Conservation (phyloP, 2,329 filamentous ascomycete genomes). For the Apiospora arundinis region DNA sequence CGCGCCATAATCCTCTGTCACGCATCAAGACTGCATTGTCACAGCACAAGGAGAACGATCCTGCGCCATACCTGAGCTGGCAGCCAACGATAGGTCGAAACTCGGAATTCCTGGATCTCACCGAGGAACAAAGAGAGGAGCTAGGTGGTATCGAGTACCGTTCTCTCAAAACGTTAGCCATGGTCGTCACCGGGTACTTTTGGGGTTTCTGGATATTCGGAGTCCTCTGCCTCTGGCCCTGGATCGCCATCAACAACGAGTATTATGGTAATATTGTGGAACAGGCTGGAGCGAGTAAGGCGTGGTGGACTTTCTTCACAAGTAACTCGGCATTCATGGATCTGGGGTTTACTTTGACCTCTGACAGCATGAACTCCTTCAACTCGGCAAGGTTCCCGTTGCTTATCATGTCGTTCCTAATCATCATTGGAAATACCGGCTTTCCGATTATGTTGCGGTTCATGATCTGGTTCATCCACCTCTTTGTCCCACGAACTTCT, state of each 20-base stretch:
- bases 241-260: conserved; percentile 70
- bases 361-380: conserved; percentile 94
- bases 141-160: conserved; percentile 96
- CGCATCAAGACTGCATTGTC: conserved; percentile 61
- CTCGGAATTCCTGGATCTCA: conserved; percentile 87
- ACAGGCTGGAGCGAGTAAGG: conserved; percentile 64
- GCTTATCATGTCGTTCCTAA: conserved; percentile 81
- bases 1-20: conserved; percentile 50
- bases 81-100: conserved; percentile 92
- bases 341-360: conserved; percentile 89
- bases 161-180: conserved; percentile 82
- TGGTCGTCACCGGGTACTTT: conserved; percentile 81
- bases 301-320: conserved; percentile 95
- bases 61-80: conserved; percentile 91
- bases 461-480: conserved; percentile 83
- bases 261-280: conserved; percentile 72
- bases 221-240: conserved; percentile 76
- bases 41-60: conserved; percentile 58
- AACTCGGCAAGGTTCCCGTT: conserved; percentile 77
- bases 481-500: conserved; percentile 67
- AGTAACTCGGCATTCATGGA: conserved; percentile 91
- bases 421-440: conserved; percentile 93
- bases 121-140: conserved; percentile 91
- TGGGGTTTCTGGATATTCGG: conserved; percentile 82
- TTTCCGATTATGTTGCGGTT: conserved; percentile 95